Percentiles rank a stretch among this genome's conserved stretches.
Conservation (phyloP, 2,329 filamentous ascomycete genomes). For the Fusarium camptoceras region DNA sequence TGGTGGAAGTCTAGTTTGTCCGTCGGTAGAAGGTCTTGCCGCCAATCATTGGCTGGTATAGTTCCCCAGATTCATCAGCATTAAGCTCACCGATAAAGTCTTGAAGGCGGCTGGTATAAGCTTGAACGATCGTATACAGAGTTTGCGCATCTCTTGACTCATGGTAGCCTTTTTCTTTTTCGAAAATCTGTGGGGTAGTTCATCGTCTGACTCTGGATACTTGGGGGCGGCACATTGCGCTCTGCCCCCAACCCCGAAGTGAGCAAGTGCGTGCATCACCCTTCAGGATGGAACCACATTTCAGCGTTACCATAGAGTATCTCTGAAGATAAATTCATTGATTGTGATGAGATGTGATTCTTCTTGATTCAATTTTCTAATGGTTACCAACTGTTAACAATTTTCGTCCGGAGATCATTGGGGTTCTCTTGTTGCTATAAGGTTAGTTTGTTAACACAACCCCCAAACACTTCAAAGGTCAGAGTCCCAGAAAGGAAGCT, state of each 20-base stretch:
- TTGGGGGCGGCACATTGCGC: neutral
- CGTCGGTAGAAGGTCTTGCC: rapidly evolving
- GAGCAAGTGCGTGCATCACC: too few relatives aligned
- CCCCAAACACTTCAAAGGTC: neutral
- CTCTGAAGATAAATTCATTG: too few relatives aligned
- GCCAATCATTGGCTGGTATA: rapidly evolving
- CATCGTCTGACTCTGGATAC: neutral
- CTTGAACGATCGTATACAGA: neutral
- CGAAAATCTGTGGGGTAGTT: neutral
- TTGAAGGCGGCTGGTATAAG: neutral
- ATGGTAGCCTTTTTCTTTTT: neutral
- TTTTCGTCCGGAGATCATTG: too few relatives aligned
- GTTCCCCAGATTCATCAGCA: neutral
- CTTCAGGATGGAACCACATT: too few relatives aligned
- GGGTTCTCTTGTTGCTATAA: too few relatives aligned
- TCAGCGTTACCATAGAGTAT: too few relatives aligned
- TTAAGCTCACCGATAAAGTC: constrained; percentile 5
- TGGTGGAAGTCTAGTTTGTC: neutral
- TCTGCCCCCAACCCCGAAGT: neutral
- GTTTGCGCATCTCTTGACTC: too few relatives aligned
- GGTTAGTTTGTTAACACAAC: neutral
- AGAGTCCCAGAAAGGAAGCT: neutral
- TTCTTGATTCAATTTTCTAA: too few relatives aligned
- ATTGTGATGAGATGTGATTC: too few relatives aligned
- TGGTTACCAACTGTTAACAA: too few relatives aligned